phyloP scores from a whole-genome alignment of 108 stramenopile species.

The Cyclotella baltica region DNA sequence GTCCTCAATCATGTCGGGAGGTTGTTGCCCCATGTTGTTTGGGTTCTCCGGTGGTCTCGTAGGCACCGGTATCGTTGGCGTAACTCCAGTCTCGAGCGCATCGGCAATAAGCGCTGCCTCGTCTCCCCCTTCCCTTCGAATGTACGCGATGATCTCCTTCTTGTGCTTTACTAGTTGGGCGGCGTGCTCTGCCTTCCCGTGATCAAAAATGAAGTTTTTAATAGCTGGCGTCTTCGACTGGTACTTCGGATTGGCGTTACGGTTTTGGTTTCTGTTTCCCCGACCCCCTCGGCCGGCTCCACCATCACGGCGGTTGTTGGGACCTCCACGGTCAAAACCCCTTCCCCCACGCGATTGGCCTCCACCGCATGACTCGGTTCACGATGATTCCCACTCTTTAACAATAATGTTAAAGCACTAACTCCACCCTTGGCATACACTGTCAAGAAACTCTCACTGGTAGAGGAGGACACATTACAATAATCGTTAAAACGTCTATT shows the following conservation, averaged over 20 bases:
- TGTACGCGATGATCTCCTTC: neutral
- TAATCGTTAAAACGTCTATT: neutral
- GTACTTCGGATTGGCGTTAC: neutral
- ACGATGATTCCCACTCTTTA: neutral
- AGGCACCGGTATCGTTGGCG: neutral
- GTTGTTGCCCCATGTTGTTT: neutral
- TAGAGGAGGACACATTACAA: neutral
- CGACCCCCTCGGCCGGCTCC: neutral
- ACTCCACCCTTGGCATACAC: neutral
- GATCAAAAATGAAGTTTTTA: conserved; percentile 10
- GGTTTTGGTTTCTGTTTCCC: neutral
- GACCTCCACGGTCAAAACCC: neutral
- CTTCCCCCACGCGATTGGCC: neutral
- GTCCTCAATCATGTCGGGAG: neutral
- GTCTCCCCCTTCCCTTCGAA: neutral
- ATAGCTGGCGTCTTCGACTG: neutral
- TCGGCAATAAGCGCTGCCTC: neutral
- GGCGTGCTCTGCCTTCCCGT: conserved; percentile 6
- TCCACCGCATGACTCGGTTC: neutral
- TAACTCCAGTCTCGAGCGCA: neutral
- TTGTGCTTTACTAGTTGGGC: neutral
- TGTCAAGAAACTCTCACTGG: neutral
- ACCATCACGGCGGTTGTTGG: neutral
- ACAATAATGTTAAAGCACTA: too few species aligned
- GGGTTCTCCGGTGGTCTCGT: neutral